Evolutionary conservation across 768 basidiomycete genomes (phyloP).

Genomic region (Polyporus arcularius): DNA sequence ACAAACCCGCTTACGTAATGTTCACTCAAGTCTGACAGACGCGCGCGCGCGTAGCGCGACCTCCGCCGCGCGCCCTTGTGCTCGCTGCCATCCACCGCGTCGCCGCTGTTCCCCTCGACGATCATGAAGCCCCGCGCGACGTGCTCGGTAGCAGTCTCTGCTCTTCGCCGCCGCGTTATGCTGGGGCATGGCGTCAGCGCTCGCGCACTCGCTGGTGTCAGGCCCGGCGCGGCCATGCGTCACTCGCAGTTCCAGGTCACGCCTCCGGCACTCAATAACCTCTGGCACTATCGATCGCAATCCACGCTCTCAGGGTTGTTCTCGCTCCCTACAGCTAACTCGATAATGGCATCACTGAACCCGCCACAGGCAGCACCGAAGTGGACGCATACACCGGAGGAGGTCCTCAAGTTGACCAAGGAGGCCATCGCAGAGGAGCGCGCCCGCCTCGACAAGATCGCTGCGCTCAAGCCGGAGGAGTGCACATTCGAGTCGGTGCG

Average conservation of each 20-base stretch:
- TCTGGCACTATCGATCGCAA: constrained; percentile 27
- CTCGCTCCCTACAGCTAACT: constrained; percentile 21
- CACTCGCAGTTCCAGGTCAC: constrained; percentile 12
- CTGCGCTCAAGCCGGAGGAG: constrained; percentile 53
- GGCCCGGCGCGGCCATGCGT: constrained; percentile 14
- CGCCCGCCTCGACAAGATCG: constrained; percentile 58
- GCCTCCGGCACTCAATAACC: constrained; percentile 10
- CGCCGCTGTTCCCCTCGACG: constrained; percentile 4
- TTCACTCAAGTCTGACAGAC: not conserved
- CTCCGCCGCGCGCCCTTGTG: not conserved
- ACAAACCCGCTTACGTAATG: constrained; percentile 7
- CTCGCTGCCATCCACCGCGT: not conserved
- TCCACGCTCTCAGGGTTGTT: constrained; percentile 28
- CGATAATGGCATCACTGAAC: constrained; percentile 47
- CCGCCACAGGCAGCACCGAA: constrained; percentile 67
- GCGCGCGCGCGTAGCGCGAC: not conserved
- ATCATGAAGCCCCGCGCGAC: constrained; percentile 16
- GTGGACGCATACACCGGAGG: constrained; percentile 68
- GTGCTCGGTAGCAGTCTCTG: constrained; percentile 14
- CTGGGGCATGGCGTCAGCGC: constrained; percentile 11
- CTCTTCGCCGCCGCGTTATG: constrained; percentile 12
- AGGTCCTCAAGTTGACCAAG: constrained; percentile 58
- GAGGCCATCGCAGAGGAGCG: constrained; percentile 59
- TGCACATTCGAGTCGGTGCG: constrained; percentile 70
- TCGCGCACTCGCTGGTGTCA: constrained; percentile 7